Evolutionary conservation across 2,329 filamentous ascomycete species (phyloP).

Genomic region (Trichoderma sp.): DNA sequence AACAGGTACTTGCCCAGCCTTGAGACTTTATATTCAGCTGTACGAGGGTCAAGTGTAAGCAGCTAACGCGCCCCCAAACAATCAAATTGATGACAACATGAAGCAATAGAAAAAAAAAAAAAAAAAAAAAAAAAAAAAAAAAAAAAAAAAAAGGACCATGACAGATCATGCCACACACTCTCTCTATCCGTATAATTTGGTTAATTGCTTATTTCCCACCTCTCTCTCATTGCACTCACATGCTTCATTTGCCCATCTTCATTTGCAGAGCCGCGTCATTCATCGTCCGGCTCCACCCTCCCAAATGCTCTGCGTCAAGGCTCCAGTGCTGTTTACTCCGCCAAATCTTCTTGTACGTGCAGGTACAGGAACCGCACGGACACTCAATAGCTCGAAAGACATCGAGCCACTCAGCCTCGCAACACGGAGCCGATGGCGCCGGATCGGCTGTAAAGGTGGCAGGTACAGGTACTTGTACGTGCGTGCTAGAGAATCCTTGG

Average conservation of each 20-base stretch:
- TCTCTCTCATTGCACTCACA: neutral
- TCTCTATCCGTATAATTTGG: neutral
- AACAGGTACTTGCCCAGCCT: no score
- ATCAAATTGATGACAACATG: neutral
- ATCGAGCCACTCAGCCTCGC: neutral
- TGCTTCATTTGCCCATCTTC: neutral
- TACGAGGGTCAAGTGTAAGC: neutral
- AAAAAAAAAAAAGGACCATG: neutral
- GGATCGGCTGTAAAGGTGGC: neutral
- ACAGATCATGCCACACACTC: neutral
- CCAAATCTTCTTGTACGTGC: neutral
- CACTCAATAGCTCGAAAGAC: neutral
- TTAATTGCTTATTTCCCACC: neutral
- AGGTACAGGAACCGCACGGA: neutral
- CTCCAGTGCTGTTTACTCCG: neutral
- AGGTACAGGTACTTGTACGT: neutral
- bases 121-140: neutral
- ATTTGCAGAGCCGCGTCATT: neutral
- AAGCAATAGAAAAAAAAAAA: no score
- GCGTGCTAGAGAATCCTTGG: neutral
- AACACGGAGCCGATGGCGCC: neutral
- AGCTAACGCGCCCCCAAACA: neutral
- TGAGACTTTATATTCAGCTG: neutral
- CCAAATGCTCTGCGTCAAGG: neutral
- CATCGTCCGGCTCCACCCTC: neutral